Evolutionary conservation across 805 yeast species (phyloP).

Genomic region (Metschnikowia aberdeeniae): DNA sequence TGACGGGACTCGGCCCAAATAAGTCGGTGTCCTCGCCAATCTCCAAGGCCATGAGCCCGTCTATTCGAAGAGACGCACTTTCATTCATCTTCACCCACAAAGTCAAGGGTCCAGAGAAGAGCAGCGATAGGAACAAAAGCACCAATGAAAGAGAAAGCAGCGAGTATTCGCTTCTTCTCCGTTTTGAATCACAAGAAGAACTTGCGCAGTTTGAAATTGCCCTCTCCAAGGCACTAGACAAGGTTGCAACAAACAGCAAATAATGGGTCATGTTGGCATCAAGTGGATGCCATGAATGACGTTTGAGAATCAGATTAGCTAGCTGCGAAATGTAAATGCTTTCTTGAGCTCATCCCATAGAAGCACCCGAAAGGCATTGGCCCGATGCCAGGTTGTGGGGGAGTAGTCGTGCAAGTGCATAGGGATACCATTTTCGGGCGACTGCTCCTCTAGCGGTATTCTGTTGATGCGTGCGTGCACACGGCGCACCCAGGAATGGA

Average conservation of each 20-base stretch:
- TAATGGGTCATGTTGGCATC: background rate
- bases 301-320: background rate
- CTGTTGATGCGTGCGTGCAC: constrained; percentile 64
- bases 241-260: background rate
- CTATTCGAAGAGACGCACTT: constrained; percentile 52
- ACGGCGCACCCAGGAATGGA: constrained; percentile 58
- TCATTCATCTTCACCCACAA: constrained; percentile 66
- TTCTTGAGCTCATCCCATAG: constrained; percentile 60
- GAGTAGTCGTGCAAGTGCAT: constrained; percentile 26
- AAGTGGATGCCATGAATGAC: background rate
- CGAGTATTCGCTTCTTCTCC: constrained; percentile 57
- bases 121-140: constrained; percentile 13
- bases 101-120: constrained; percentile 14
- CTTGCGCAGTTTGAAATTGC: constrained; percentile 50
- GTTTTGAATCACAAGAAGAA: constrained; percentile 40
- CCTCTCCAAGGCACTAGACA: constrained; percentile 29
- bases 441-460: constrained; percentile 41
- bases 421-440: constrained; percentile 18
- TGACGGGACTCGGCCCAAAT: constrained; percentile 28
- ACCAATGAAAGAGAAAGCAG: constrained; percentile 6
- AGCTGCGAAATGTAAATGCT: constrained; percentile 42
- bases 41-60: constrained; percentile 54
- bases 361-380: constrained; percentile 56
- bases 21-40: constrained; percentile 13
- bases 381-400: constrained; percentile 53